phyloP scores from a whole-genome alignment of 768 basidiomycete species.

The Pisolithus tinctorius region DNA sequence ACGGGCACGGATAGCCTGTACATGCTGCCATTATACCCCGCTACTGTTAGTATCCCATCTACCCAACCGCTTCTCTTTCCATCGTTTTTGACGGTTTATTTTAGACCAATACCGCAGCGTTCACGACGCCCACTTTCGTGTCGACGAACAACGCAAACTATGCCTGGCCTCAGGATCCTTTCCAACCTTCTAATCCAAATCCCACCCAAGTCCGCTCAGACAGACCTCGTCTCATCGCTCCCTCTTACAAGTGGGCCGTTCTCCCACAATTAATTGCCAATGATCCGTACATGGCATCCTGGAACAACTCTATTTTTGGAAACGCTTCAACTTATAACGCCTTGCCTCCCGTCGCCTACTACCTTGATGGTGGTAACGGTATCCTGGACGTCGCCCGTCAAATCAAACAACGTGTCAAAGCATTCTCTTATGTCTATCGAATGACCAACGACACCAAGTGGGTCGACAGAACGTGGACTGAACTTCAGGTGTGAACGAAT shows the following conservation, averaged over 20 bases:
- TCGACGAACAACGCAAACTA: constrained; percentile 42
- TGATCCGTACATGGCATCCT: constrained; percentile 80
- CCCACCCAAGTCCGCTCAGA: constrained; percentile 61
- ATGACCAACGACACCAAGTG: constrained; percentile 91
- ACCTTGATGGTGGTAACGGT: constrained; percentile 78
- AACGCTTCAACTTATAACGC: constrained; percentile 77
- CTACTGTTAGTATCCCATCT: constrained; percentile 56
- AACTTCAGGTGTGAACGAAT: constrained; percentile 62
- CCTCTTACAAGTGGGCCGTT: constrained; percentile 84
- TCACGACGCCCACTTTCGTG: constrained; percentile 65
- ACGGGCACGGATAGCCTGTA: constrained; percentile 75
- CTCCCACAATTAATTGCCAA: constrained; percentile 68
- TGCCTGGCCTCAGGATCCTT: constrained; percentile 79
- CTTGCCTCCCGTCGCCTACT: constrained; percentile 61
- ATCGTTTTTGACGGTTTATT: constrained; percentile 4
- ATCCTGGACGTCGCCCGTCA: constrained; percentile 87
- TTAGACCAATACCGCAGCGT: constrained; percentile 72
- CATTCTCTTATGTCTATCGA: constrained; percentile 83
- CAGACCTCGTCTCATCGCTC: constrained; percentile 89
- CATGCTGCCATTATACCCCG: constrained; percentile 81
- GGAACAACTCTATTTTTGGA: constrained; percentile 87
- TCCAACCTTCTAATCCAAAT: constrained; percentile 55
- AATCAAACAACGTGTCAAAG: constrained; percentile 88
- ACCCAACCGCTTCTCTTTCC: background rate
- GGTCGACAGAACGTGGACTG: constrained; percentile 79